A percentile compares a stretch with the other conserved stretches of the same genome.
phyloP scores from a whole-genome alignment of 257 asterid genomes.

The Nicotiana attenuata region DNA sequence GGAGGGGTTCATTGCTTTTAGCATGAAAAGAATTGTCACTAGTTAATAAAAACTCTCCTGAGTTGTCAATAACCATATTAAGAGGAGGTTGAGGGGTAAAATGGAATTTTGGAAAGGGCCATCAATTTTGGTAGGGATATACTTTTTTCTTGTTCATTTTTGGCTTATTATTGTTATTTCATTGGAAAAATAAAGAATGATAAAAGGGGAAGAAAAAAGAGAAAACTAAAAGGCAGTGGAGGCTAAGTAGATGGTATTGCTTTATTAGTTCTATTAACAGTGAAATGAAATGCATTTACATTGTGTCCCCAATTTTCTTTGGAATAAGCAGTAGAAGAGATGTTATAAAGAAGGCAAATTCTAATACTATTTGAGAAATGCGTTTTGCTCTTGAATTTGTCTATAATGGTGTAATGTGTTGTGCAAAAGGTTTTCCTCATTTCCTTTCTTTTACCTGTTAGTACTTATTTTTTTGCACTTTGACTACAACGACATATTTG shows the following conservation, averaged over 20 bases:
- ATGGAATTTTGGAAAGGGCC: not conserved
- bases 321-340: not conserved
- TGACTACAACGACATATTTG: no score
- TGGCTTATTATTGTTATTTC: not conserved
- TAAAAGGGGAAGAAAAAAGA: not conserved
- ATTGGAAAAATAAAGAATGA: not conserved
- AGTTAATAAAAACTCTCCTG: constrained; percentile 10
- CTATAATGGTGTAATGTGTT: not conserved
- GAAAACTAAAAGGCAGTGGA: not conserved
- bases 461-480: no score
- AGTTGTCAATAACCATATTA: constrained; percentile 3
- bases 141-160: not conserved
- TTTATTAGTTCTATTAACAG: not conserved
- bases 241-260: not conserved
- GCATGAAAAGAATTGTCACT: constrained; percentile 26
- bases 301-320: not conserved
- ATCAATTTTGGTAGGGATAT: not conserved
- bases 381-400: not conserved
- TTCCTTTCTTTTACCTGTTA: no score
- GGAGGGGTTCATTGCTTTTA: constrained; percentile 14
- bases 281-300: not conserved
- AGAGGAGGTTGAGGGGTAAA: not conserved
- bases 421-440: no score
- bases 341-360: not conserved
- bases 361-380: not conserved